Conservation (phyloP, 2,329 filamentous ascomycete species). For the Fusarium agapanthi region DNA sequence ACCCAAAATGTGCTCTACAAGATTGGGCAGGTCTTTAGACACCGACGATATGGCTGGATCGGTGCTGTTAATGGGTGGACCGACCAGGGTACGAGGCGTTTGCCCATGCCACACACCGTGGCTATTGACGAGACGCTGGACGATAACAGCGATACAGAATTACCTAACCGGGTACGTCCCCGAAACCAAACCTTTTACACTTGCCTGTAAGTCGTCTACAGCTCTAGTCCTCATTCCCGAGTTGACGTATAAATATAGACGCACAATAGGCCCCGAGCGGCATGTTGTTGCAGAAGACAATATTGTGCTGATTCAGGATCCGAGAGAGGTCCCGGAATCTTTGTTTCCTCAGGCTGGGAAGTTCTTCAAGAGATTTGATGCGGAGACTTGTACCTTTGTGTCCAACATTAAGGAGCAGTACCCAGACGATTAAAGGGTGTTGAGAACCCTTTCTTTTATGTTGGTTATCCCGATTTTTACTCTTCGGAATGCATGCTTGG, state of each 20-base stretch:
- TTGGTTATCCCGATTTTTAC: background rate
- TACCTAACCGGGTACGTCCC: conserved; percentile 40
- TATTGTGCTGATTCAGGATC: conserved; percentile 68
- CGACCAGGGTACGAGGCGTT: conserved; percentile 49
- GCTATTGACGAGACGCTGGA: conserved; percentile 41
- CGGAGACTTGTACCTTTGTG: conserved; percentile 72
- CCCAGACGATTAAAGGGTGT: conserved; percentile 75
- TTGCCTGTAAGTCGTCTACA: conserved; percentile 73
- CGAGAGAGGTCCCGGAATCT: conserved; percentile 58
- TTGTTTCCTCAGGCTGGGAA: conserved; percentile 79
- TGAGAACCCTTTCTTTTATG: background rate
- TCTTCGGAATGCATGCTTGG: conserved; percentile 3
- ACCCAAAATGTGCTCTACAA: conserved; percentile 57
- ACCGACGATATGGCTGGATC: conserved; percentile 80
- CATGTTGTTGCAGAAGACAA: conserved; percentile 73
- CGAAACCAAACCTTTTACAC: conserved; percentile 73
- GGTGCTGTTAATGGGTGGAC: conserved; percentile 93
- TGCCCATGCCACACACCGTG: conserved; percentile 41
- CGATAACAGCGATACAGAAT: conserved; percentile 41
- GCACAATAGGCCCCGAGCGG: conserved; percentile 47
- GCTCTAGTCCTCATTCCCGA: background rate
- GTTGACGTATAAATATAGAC: conserved; percentile 34
- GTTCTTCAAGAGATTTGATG: conserved; percentile 89
- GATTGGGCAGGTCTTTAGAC: conserved; percentile 85
- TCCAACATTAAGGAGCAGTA: conserved; percentile 85